Conservation (phyloP, 2,329 filamentous ascomycete genomes). For the Samsoniella hepiali region DNA sequence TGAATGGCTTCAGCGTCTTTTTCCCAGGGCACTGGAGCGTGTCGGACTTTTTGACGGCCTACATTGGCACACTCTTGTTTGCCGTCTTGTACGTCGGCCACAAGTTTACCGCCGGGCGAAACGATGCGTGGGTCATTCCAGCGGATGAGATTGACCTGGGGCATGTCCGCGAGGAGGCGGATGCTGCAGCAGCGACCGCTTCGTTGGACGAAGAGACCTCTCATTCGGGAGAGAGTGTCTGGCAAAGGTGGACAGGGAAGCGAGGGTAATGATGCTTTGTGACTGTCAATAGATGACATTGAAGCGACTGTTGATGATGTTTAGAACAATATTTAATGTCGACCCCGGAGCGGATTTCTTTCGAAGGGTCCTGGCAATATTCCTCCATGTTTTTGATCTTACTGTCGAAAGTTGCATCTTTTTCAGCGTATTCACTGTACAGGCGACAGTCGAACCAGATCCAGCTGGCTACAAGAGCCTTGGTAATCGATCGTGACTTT, state of each 20-base stretch:
- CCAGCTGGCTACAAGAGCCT: background rate
- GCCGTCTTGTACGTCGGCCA: slow-evolving; percentile 2
- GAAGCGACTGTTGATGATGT: background rate
- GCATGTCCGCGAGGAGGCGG: background rate
- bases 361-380: too few species aligned
- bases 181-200: background rate
- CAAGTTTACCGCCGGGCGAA: background rate
- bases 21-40: slow-evolving; percentile 22
- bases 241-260: background rate
- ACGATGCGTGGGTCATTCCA: background rate
- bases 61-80: slow-evolving; percentile 22
- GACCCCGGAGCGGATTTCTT: background rate
- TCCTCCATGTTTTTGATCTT: background rate
- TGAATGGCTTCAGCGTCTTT: slow-evolving; percentile 54
- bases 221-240: background rate
- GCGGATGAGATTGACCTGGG: background rate
- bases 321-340: background rate
- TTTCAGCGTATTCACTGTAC: background rate
- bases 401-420: background rate
- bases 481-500: too few species aligned
- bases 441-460: background rate
- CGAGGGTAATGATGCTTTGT: background rate
- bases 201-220: background rate
- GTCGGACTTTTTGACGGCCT: slow-evolving; percentile 21
- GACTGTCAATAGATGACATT: too few species aligned